These are phyloP conservation scores for Geosmithia morbida DNA, from an alignment of 2,329 filamentous ascomycete genomes.

Conservation along the genomic window DNA sequence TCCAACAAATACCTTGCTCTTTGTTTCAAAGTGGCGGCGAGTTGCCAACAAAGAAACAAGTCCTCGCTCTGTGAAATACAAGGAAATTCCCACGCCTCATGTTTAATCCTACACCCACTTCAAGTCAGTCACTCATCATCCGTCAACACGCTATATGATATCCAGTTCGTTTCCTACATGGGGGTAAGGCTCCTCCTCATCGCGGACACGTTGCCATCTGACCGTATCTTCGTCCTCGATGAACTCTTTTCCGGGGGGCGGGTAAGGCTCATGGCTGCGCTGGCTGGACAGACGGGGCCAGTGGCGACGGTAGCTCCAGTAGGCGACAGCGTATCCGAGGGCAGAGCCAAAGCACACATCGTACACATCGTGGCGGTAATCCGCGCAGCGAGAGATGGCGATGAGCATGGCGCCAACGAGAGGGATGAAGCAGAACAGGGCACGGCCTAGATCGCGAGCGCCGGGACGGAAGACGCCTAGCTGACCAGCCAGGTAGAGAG, in stretches of 20 bases:
- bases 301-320: conserved; percentile 53
- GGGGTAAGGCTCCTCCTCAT: conserved; percentile 30
- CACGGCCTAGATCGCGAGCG: conserved; percentile 37
- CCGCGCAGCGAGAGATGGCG: conserved; percentile 53
- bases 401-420: conserved; percentile 51
- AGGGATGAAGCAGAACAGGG: conserved; percentile 42
- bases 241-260: conserved; percentile 24
- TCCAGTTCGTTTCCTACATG: conserved; percentile 13
- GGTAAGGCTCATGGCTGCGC: conserved; percentile 43
- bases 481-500: conserved; percentile 55
- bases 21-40: not conserved
- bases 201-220: conserved; percentile 30
- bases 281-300: conserved; percentile 40
- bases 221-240: conserved; percentile 3
- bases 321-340: conserved; percentile 44
- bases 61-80: not conserved
- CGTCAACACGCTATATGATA: not conserved
- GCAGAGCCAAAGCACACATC: conserved; percentile 49
- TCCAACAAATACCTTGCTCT: not conserved
- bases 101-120: not conserved
- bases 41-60: not conserved
- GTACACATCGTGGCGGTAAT: conserved; percentile 59
- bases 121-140: not conserved
- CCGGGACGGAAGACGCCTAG: conserved; percentile 36
- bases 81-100: too few species aligned